Base-by-base conservation (phyloP, 2,329 filamentous ascomycete genomes). In the Colletotrichum zoysiae region DNA sequence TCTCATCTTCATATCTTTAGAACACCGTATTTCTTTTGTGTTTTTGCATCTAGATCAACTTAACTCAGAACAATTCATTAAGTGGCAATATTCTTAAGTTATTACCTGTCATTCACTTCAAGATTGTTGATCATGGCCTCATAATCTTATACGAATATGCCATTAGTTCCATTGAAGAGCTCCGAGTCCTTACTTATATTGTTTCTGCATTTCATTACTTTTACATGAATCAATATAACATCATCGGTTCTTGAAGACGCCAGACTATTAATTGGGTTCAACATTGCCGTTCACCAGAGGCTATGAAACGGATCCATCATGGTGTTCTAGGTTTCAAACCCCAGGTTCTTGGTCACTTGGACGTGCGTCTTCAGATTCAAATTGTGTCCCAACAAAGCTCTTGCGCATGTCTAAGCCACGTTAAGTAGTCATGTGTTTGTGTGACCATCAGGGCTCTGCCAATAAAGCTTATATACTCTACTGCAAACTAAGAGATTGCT, bases 41-140 rank as follows among this genome's bases (percentile, higher is more conserved):
- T 26, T 26, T 26, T 3, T 3, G 3, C 26, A 26, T 26, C 26
- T 26, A 26, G 26, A 26, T 26, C 26, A 26, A 26, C 2, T 26
- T 26, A 26, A 3, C 26, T 26, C 26, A 26, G 2, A 26, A 26
- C 26, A 26, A 26, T 26, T 3, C 26, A 26, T 26, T 26, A 26
- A 26, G 1, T 26, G 26, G 26, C 26, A 26, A 26, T 26, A 26
- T 26, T 3, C 1, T 26, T 26, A 26, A 26, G 26, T 26, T 2
- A 26, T 12, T 40, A 12, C 3, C 38, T 14, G n/a, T 11, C 3
- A 1, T 23, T 4, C 8, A 7, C 46, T 12, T 11, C 3, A 23
- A 4, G 1, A 48, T 5, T 4, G 1, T 11, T 3, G 5, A 5
- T 9, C 5, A 6, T 6, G 1, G 12, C 1, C 12, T 3, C 11